Conservation (phyloP, 768 basidiomycete genomes). For the Tulasnella sp. region DNA sequence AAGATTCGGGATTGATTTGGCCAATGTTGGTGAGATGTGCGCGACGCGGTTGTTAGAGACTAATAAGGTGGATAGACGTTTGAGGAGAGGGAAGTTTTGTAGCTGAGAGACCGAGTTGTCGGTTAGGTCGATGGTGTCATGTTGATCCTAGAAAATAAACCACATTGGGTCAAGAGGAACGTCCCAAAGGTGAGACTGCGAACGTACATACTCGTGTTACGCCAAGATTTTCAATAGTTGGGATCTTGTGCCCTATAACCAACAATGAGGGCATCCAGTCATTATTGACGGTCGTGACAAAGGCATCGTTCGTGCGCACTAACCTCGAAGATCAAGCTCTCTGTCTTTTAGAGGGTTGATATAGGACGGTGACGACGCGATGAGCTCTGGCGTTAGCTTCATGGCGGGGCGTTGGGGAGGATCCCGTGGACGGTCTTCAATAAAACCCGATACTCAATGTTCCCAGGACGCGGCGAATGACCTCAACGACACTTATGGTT, state of each 20-base stretch:
- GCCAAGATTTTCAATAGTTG: constrained; percentile 93
- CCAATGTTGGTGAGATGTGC: constrained; percentile 70
- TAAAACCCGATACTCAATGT: neutral
- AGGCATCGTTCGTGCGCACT: constrained; percentile 22
- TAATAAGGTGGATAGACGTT: constrained; percentile 73
- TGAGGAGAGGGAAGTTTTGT: constrained; percentile 80
- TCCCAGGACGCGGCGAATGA: neutral
- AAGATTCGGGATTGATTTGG: constrained; percentile 78
- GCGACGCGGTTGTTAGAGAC: constrained; percentile 87
- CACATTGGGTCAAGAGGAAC: constrained; percentile 4
- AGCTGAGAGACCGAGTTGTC: constrained; percentile 80
- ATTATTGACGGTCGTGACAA: neutral
- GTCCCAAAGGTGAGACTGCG: neutral
- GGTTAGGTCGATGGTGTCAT: constrained; percentile 89
- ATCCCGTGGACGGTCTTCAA: neutral
- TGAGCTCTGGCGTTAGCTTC: constrained; percentile 92
- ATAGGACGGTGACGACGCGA: constrained; percentile 69
- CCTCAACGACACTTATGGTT: neutral
- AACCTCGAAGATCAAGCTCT: constrained; percentile 86
- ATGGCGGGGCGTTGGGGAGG: constrained; percentile 32
- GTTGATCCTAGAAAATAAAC: constrained; percentile 58
- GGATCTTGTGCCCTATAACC: constrained; percentile 78
- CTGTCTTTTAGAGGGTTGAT: constrained; percentile 82
- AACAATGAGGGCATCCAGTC: neutral
- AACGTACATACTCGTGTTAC: constrained; percentile 64